Conservation (phyloP, 495 filamentous ascomycete species). For the Hypoxylon trugodes region DNA sequence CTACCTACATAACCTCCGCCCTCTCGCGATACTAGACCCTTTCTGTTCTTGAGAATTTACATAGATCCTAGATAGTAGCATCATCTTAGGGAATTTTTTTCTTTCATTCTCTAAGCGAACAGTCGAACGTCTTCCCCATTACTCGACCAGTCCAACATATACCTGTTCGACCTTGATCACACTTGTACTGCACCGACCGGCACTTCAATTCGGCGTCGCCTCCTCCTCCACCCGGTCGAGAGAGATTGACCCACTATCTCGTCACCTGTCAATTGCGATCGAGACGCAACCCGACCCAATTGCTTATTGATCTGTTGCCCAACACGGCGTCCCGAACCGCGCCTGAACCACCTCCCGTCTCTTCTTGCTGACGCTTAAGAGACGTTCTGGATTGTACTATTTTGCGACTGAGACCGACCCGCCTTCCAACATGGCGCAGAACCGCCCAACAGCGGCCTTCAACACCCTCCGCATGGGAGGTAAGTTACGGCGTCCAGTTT, state of each 20-base stretch:
- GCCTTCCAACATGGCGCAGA: constrained; percentile 56
- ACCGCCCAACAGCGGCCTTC: constrained; percentile 59
- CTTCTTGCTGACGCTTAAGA: constrained; percentile 47
- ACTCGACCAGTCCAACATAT: neutral
- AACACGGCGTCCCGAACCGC: constrained; percentile 54
- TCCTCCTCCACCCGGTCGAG: constrained; percentile 24
- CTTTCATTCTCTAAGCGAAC: neutral
- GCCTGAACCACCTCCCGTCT: constrained; percentile 40
- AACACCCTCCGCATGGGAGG: constrained; percentile 64
- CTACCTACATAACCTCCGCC: constrained; percentile 45
- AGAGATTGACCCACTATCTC: constrained; percentile 36
- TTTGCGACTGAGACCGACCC: constrained; percentile 40
- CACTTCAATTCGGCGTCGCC: constrained; percentile 34
- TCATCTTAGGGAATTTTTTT: constrained; percentile 29
- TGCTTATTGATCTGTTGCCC: constrained; percentile 52
- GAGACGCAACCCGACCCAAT: constrained; percentile 40
- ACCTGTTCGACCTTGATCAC: constrained; percentile 11
- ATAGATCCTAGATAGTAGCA: constrained; percentile 34
- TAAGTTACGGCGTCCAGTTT: constrained; percentile 44
- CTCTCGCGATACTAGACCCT: constrained; percentile 39
- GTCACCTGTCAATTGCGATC: constrained; percentile 43
- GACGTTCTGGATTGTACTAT: constrained; percentile 40
- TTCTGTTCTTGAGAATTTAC: constrained; percentile 31
- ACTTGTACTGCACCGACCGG: constrained; percentile 28
- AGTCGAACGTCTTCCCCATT: constrained; percentile 7